Evolutionary conservation across 257 asterid genomes (phyloP).

Genomic region (Linderniella brevidens): DNA sequence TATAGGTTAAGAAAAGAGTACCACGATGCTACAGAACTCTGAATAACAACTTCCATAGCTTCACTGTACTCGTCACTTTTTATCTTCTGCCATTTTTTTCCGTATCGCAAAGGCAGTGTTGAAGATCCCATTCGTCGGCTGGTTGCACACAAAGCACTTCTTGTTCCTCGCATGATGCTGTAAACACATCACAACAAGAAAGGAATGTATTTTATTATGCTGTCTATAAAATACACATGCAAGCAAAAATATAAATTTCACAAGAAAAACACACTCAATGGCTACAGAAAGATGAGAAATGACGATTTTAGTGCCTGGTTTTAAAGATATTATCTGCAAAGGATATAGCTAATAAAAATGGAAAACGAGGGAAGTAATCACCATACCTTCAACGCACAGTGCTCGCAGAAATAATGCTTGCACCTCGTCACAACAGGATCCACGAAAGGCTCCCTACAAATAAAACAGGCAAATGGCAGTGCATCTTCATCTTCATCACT

Average conservation of each 20-base stretch:
- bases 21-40: slow-evolving; percentile 3
- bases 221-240: not conserved
- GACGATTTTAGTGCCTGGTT: no score
- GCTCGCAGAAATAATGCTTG: slow-evolving; percentile 95
- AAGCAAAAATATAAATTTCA: not conserved
- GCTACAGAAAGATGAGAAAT: no score
- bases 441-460: slow-evolving; percentile 76
- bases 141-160: slow-evolving; percentile 96
- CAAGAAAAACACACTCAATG: slow-evolving; percentile 6
- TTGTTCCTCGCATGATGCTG: slow-evolving; percentile 93
- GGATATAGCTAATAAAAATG: no score
- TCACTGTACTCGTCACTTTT: slow-evolving; percentile 21
- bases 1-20: no score
- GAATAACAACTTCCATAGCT: slow-evolving; percentile 3
- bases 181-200: slow-evolving; percentile 8
- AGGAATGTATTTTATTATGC: not conserved
- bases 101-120: slow-evolving; percentile 91
- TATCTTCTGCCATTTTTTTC: slow-evolving; percentile 47
- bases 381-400: slow-evolving; percentile 81
- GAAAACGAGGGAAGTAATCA: no score
- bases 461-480: slow-evolving; percentile 84
- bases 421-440: slow-evolving; percentile 87
- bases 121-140: slow-evolving; percentile 91
- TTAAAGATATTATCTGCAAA: no score
- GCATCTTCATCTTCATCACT: slow-evolving; percentile 68